Percentiles rank a stretch among this genome's conserved stretches.
Conservation (phyloP, 805 yeast genomes). For the Starmerella apis region DNA sequence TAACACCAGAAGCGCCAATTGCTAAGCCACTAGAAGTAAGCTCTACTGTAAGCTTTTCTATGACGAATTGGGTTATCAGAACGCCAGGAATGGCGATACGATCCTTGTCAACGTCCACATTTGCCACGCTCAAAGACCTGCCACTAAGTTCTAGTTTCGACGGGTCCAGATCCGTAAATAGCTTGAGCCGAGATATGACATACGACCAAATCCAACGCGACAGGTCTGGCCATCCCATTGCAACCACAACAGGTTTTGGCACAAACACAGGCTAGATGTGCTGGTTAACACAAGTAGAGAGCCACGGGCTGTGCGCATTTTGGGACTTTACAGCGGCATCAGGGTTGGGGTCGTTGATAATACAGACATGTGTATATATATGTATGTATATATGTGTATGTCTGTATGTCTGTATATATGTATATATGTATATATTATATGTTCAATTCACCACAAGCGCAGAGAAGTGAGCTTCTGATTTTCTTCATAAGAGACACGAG, state of each 20-base stretch:
- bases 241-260: neutral
- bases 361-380: neutral
- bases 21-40: conserved; percentile 62
- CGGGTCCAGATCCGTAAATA: conserved; percentile 72
- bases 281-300: neutral
- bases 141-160: conserved; percentile 71
- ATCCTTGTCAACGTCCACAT: conserved; percentile 63
- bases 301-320: too few relatives aligned
- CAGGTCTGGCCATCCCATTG: conserved; percentile 39
- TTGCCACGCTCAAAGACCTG: conserved; percentile 35
- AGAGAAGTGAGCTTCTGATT: too few relatives aligned
- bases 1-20: conserved; percentile 49
- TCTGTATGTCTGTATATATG: too few relatives aligned
- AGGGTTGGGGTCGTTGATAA: neutral
- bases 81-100: conserved; percentile 54
- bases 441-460: too few relatives aligned
- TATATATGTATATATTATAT: too few relatives aligned
- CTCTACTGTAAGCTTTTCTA: conserved; percentile 45
- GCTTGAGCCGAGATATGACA: conserved; percentile 65
- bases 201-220: conserved; percentile 74
- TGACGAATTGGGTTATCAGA: conserved; percentile 49
- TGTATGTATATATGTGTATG: neutral
- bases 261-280: neutral
- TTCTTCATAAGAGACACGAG: too few relatives aligned
- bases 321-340: neutral